phyloP scores from a whole-genome alignment of 1,284 basidiomycete species.

The Cystobasidium slooffiae region DNA sequence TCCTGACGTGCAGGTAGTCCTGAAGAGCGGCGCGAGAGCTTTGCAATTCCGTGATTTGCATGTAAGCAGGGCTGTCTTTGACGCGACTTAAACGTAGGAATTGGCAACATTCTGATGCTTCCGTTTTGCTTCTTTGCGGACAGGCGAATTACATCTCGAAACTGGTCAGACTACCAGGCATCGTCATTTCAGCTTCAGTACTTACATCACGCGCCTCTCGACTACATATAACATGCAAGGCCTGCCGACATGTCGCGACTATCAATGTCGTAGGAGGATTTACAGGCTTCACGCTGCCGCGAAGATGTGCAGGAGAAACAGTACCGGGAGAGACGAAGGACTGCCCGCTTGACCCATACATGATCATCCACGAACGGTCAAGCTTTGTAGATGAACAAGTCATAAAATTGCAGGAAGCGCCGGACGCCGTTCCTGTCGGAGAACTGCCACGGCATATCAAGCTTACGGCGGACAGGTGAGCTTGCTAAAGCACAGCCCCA shows the following conservation, averaged over 20 bases:
- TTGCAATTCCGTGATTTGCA: constrained; percentile 91
- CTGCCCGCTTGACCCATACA: constrained; percentile 93
- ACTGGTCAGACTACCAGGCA: constrained; percentile 94
- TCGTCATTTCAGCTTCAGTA: constrained; percentile 95
- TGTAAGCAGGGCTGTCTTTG: constrained; percentile 54
- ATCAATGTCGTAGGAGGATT: constrained; percentile 81
- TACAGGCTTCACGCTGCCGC: constrained; percentile 82
- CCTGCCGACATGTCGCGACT: constrained; percentile 80
- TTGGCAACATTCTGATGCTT: background rate
- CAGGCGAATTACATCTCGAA: constrained; percentile 90
- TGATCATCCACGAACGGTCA: constrained; percentile 94
- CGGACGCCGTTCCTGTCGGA: constrained; percentile 99
- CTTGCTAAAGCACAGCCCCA: background rate
- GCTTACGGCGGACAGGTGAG: constrained; percentile 77
- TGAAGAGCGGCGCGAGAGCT: constrained; percentile 86
- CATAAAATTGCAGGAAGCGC: constrained; percentile 96
- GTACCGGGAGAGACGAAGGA: constrained; percentile 78
- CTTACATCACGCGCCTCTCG: constrained; percentile 91
- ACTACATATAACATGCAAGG: constrained; percentile 88
- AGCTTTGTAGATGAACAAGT: constrained; percentile 94
- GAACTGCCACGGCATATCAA: constrained; percentile 96
- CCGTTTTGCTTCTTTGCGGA: background rate
- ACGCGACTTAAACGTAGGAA: constrained; percentile 7
- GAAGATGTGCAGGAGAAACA: constrained; percentile 70
- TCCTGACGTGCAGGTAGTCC: constrained; percentile 84